Base-by-base conservation (phyloP, 2,329 filamentous ascomycete species). In the Thielaviopsis ethacetica region DNA sequence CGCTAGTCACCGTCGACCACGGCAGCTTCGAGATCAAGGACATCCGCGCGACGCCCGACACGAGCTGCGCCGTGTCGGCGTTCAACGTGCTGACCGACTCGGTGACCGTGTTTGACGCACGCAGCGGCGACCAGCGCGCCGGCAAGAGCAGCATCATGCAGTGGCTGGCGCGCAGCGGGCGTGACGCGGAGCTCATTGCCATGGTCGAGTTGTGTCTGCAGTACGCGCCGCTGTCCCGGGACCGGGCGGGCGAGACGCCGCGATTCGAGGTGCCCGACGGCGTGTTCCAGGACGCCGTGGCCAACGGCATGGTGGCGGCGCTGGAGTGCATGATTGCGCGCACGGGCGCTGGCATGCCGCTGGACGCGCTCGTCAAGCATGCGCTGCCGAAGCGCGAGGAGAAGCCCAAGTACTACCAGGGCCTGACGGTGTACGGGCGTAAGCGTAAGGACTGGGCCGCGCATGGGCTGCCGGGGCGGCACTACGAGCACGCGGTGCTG, bases 381-480 rank as follows among this genome's bases (percentile, higher is more conserved):
- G 84, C 76, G 59, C 85, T 85, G 2, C 69, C 85, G 1, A 76
- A 84, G 64, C 68, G 83, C 54, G 75, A 80, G 57, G 73, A 80
- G 63, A 86, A 84, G 67, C 81, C 86, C 0, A 77, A 78, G 19
- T 87, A 81, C 68, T 94, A 94, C 66, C 85, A 87, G 68, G 88
- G 88, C 0, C 69, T 91, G 30, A 84, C 81, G 1, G 84, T 94
- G 1, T 83, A 86, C 63, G 87, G 88, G 2, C 82, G 81, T 68
- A 91, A 91, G 66, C 72, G 75, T 61, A 73, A 72, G 60, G 87
- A 91, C 64, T 94, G 88, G 88, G 85, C 86, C 1, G 77, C 76
- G 22, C 80, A 80, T 6, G 81, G 82, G 2, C 76, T 79, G 13
- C 49, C 65, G 70, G 3, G 69, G 67, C 0, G 76, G 74, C 10